Base-by-base conservation (phyloP, 2,329 filamentous ascomycete species). In the Cadophora gregata region DNA sequence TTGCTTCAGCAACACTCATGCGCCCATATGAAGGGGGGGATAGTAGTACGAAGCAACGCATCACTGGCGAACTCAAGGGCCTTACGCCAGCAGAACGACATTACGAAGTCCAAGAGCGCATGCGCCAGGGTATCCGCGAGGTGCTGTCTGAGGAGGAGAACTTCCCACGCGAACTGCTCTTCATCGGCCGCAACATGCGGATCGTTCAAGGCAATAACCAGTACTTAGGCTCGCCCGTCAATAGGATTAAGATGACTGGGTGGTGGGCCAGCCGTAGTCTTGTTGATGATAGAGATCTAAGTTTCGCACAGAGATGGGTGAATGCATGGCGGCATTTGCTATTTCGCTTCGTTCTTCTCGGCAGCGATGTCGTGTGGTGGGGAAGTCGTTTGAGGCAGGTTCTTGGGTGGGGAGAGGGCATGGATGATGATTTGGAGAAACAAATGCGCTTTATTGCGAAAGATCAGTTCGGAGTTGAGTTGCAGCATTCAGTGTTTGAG, bases 371-470 rank as follows among this genome's bases (percentile, higher is more conserved):
- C 0, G 87, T 90, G 12, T 99, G 97, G 78, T 96, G 91, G 78
- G 91, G 90, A 73, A 90, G 88, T 73, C 92, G 91, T 80, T 60
- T 96, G 7, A 85, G 88, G 71, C 94, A 98, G 80, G 85, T 87
- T 77, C 76, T 97, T 14, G 92, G 92, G 0, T 79, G 89, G 2
- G 93, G 94, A 0, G 85, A 88, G 10, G 94, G 94, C 0, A 96
- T 98, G 91, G 96, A 98, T 77, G 95, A 97, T 76, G 93, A 95
- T 77, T 89, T 98, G 69, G 96, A 98, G 82, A 86, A 86, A 75
- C 86, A 90, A 73, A 96, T 98, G 93, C 90, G 87, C 79, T 86
- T 85, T 65, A 92, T 97, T 84, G 95, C 94, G 0, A 93, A 91
- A 77, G 94, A 96, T 73, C 78, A 78, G 63, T 93, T 96, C 80